phyloP scores from a whole-genome alignment of 139 green algal genomes.

The Ostreobium quekettii region DNA sequence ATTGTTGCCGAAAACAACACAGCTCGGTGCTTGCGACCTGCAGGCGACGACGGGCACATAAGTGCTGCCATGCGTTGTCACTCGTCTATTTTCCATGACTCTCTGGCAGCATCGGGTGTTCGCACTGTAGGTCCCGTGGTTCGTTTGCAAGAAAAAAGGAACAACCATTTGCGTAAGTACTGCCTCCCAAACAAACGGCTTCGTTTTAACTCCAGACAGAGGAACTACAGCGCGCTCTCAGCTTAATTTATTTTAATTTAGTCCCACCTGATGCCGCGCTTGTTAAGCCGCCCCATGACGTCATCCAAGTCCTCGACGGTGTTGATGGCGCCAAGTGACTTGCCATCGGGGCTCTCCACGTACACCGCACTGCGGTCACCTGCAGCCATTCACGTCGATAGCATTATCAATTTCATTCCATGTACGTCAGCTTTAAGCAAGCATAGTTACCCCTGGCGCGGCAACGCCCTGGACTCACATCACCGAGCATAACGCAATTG shows the following conservation, averaged over 20 bases:
- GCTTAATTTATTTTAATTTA: not conserved
- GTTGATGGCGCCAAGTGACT: conserved; percentile 23
- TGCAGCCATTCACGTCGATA: too few species aligned
- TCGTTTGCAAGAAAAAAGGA: conserved; percentile 1
- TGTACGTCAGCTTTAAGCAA: too few species aligned
- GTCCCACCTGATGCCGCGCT: conserved; percentile 17
- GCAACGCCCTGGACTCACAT: too few species aligned
- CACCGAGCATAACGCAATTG: too few species aligned
- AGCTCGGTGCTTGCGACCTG: too few species aligned
- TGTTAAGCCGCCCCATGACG: conserved; percentile 26
- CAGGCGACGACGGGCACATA: too few species aligned
- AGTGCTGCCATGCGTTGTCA: too few species aligned
- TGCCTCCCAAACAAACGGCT: not conserved
- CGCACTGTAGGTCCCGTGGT: not conserved
- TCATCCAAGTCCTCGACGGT: conserved; percentile 30
- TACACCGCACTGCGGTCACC: too few species aligned
- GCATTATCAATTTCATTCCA: too few species aligned
- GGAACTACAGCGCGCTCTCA: conserved; percentile 12
- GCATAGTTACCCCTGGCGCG: too few species aligned
- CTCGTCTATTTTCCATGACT: not conserved
- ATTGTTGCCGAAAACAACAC: too few species aligned
- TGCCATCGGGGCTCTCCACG: conserved; percentile 23
- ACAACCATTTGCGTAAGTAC: conserved; percentile 5
- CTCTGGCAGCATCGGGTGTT: not conserved
- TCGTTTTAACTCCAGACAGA: conserved; percentile 17